A percentile compares a stretch with the other conserved stretches of the same genome.
These are phyloP conservation scores for Vitis hybrid DNA, from an alignment of 177 flowering plant species.

Conservation along the genomic window DNA sequence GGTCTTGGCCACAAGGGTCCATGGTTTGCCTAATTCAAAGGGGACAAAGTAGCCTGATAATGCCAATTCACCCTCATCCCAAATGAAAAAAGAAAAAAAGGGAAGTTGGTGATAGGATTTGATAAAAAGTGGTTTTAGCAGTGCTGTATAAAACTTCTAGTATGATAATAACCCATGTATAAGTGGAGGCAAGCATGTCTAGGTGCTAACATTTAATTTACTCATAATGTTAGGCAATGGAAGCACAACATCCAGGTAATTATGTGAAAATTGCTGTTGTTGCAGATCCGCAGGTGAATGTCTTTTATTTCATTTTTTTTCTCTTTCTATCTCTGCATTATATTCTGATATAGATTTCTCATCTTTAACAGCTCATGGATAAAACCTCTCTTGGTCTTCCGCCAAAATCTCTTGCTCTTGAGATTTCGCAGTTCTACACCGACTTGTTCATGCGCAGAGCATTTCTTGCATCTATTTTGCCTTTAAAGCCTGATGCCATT, in stretches of 20 bases:
- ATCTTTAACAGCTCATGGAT: slow-evolving; percentile 73
- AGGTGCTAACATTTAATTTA: neutral
- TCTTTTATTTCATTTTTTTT: neutral
- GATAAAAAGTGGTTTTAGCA: no score
- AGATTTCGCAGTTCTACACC: slow-evolving; percentile 71
- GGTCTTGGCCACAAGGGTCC: no score
- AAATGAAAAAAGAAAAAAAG: no score
- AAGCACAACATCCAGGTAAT: slow-evolving; percentile 22
- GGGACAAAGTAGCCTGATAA: no score
- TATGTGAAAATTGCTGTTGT: slow-evolving; percentile 72
- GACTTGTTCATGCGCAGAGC: slow-evolving; percentile 91
- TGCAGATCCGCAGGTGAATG: slow-evolving; percentile 84
- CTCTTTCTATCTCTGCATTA: neutral
- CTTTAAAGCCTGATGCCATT: slow-evolving; percentile 75
- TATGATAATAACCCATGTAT: no score
- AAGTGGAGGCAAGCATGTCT: neutral
- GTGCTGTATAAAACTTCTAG: no score
- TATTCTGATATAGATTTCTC: neutral
- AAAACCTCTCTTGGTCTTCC: slow-evolving; percentile 64
- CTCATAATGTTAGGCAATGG: slow-evolving; percentile 33
- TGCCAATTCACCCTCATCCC: no score
- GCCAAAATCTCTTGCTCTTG: slow-evolving; percentile 73
- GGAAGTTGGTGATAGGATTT: no score
- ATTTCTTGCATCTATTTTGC: slow-evolving; percentile 61
- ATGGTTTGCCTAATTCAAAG: no score